phyloP scores from a whole-genome alignment of 441 rosid species.

The Melastoma candidum region DNA sequence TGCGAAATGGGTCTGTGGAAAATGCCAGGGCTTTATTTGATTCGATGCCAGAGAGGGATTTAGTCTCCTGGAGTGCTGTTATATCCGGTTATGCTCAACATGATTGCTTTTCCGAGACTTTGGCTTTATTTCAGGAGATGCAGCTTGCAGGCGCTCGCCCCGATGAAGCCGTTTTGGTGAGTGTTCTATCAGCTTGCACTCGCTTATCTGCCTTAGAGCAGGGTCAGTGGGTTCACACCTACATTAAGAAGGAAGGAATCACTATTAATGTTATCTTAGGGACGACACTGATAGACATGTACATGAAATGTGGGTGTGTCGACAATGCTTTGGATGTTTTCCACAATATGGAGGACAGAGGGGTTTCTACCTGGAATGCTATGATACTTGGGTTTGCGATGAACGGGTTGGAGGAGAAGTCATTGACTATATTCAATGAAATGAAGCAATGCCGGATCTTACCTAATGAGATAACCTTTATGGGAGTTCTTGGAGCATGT shows the following conservation, averaged over 20 bases:
- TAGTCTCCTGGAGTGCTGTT: slow-evolving; percentile 48
- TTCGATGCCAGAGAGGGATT: slow-evolving; percentile 40
- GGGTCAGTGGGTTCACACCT: slow-evolving; percentile 48
- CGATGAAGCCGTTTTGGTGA: slow-evolving; percentile 40
- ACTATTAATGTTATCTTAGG: slow-evolving; percentile 35
- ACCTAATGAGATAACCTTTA: slow-evolving; percentile 52
- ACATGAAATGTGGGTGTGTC: slow-evolving; percentile 48
- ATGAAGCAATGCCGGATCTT: slow-evolving; percentile 32
- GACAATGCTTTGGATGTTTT: slow-evolving; percentile 47
- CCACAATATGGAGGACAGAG: slow-evolving; percentile 29
- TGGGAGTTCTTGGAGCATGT: slow-evolving; percentile 54
- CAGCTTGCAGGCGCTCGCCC: slow-evolving; percentile 34
- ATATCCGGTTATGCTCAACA: slow-evolving; percentile 46
- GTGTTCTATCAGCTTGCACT: slow-evolving; percentile 46
- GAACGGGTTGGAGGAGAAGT: slow-evolving; percentile 36
- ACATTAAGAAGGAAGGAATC: slow-evolving; percentile 28
- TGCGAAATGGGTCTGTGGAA: slow-evolving; percentile 32
- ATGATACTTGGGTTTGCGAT: slow-evolving; percentile 46
- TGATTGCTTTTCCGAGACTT: slow-evolving; percentile 28
- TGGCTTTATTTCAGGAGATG: slow-evolving; percentile 40
- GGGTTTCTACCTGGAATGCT: slow-evolving; percentile 55
- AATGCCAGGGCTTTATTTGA: slow-evolving; percentile 42
- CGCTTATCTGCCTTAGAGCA: slow-evolving; percentile 42
- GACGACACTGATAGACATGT: slow-evolving; percentile 48
- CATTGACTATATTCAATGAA: slow-evolving; percentile 35